Conservation (phyloP, 192 early-diverging fungal genomes). For the Gaertneriomyces sp. region DNA sequence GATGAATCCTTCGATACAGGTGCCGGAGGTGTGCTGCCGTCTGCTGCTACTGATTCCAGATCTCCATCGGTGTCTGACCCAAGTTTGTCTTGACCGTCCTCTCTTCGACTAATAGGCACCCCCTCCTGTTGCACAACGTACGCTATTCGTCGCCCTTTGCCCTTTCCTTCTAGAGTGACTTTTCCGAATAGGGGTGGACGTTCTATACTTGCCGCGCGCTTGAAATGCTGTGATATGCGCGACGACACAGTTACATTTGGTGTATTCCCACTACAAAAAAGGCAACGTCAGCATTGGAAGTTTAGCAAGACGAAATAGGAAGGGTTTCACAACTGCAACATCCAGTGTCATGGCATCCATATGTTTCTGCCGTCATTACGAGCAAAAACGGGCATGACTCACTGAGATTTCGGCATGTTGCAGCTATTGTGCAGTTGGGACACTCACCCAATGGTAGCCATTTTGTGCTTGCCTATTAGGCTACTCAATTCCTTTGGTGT, state of each 20-base stretch:
- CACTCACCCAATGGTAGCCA: slow-evolving; percentile 72
- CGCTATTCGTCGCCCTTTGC: too few relatives aligned
- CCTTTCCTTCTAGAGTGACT: too few relatives aligned
- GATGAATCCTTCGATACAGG: too few relatives aligned
- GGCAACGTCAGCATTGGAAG: background rate
- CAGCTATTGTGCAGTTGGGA: background rate
- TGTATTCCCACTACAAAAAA: slow-evolving; percentile 62
- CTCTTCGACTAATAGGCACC: too few relatives aligned
- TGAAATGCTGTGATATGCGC: slow-evolving; percentile 85
- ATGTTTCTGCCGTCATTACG: background rate
- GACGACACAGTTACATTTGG: slow-evolving; percentile 87
- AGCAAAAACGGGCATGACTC: slow-evolving; percentile 5
- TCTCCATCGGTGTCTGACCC: too few relatives aligned
- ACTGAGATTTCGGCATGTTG: background rate
- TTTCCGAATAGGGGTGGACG: slow-evolving; percentile 2
- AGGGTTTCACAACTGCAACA: background rate
- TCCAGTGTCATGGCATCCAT: background rate
- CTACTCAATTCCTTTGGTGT: slow-evolving; percentile 78
- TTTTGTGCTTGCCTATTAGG: slow-evolving; percentile 73
- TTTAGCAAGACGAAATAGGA: background rate
- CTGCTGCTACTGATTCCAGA: too few relatives aligned
- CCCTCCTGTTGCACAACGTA: too few relatives aligned
- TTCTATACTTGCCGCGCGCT: slow-evolving; percentile 60
- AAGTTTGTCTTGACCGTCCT: too few relatives aligned
- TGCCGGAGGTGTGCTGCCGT: too few relatives aligned